phyloP scores from a whole-genome alignment of 1,284 basidiomycete genomes.

The Boletellus deceptivus region DNA sequence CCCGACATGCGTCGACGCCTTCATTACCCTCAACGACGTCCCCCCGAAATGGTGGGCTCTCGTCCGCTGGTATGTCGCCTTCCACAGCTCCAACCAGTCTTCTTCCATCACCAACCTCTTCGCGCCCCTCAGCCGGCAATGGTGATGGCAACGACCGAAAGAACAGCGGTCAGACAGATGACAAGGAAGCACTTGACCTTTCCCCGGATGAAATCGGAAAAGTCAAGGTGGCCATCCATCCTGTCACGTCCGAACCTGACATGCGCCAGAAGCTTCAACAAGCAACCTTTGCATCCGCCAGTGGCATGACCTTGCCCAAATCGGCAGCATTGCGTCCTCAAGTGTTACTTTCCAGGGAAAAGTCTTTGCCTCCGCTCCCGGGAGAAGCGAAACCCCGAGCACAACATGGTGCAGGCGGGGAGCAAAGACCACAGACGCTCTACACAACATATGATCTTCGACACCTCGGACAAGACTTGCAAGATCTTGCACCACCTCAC shows the following conservation, averaged over 20 bases:
- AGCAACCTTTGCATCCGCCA: constrained; percentile 32
- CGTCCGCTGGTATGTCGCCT: constrained; percentile 59
- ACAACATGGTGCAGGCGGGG: constrained; percentile 37
- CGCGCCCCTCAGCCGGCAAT: constrained; percentile 56
- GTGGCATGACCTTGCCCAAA: constrained; percentile 30
- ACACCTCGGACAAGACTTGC: constrained; percentile 38
- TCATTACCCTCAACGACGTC: constrained; percentile 60
- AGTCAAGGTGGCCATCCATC: constrained; percentile 43
- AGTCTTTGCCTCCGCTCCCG: constrained; percentile 74
- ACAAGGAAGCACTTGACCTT: constrained; percentile 33
- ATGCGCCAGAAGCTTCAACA: constrained; percentile 48
- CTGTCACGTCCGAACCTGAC: constrained; percentile 57
- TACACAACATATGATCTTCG: constrained; percentile 59
- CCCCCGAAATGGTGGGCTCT: constrained; percentile 49
- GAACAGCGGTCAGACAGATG: constrained; percentile 38
- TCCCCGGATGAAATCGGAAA: constrained; percentile 35
- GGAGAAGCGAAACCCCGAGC: constrained; percentile 47
- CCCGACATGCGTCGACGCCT: constrained; percentile 64
- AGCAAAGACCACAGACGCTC: constrained; percentile 62
- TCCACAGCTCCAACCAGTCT: constrained; percentile 70
- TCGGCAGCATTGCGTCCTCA: constrained; percentile 35
- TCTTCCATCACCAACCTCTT: constrained; percentile 70
- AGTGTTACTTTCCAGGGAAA: constrained; percentile 53
- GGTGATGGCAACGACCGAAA: constrained; percentile 49
- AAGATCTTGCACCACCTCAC: constrained; percentile 57